Evolutionary conservation across 768 basidiomycete genomes (phyloP).

Genomic region (Lanmaoa rubissima): DNA sequence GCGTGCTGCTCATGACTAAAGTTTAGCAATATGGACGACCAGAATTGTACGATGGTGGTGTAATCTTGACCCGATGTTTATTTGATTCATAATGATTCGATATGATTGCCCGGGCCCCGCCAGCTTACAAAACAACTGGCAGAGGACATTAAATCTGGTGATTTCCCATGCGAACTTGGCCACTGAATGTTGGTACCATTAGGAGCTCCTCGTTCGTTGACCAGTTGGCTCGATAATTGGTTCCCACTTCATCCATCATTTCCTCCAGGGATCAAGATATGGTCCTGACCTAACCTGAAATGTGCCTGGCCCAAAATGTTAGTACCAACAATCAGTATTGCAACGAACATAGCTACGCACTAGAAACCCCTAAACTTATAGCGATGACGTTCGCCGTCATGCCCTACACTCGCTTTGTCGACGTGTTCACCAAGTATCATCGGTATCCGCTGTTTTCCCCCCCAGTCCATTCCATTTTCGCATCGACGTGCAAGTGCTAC

Average conservation of each 20-base stretch:
- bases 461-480: background rate
- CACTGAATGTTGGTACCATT: too few relatives aligned
- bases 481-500: background rate
- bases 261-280: background rate
- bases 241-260: background rate
- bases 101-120: background rate
- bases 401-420: background rate
- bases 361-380: background rate
- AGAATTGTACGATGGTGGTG: background rate
- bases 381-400: background rate
- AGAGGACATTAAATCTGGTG: too few relatives aligned
- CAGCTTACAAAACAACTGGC: too few relatives aligned
- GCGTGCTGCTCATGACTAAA: constrained; percentile 41
- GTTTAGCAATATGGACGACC: background rate
- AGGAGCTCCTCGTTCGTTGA: background rate
- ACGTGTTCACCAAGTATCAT: background rate
- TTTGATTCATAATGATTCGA: background rate
- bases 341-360: background rate
- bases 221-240: background rate
- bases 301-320: background rate
- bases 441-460: background rate
- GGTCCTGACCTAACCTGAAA: background rate
- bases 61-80: background rate
- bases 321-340: background rate
- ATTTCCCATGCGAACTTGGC: too few relatives aligned